These are phyloP conservation scores for Albatrellus ellisii DNA, from an alignment of 768 basidiomycete species.

Conservation along the genomic window DNA sequence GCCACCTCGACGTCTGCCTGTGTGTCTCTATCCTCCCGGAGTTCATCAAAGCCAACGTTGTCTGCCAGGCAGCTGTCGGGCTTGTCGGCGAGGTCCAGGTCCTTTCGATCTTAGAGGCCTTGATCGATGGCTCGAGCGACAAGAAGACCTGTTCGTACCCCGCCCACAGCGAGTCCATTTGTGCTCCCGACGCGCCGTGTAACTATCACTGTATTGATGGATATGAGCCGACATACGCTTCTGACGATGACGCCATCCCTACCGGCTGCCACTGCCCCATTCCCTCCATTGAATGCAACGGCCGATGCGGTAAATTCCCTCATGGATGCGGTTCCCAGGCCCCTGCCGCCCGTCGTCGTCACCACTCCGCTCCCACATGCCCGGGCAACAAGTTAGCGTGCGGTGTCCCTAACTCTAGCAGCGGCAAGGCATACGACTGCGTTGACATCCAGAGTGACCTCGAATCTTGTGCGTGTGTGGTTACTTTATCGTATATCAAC, in stretches of 20 bases:
- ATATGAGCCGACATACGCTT: slow-evolving; percentile 10
- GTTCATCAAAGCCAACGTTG: slow-evolving; percentile 16
- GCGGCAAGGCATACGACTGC: slow-evolving; percentile 20
- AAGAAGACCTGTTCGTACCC: slow-evolving; percentile 21
- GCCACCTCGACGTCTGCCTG: slow-evolving; percentile 18
- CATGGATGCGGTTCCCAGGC: slow-evolving; percentile 12
- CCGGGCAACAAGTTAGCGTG: slow-evolving; percentile 16
- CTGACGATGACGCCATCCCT: slow-evolving; percentile 11
- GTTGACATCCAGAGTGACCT: slow-evolving; percentile 17
- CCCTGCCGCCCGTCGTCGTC: slow-evolving; percentile 11
- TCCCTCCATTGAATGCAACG: slow-evolving; percentile 19
- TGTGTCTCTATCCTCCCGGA: slow-evolving; percentile 18
- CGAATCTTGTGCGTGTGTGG: slow-evolving; percentile 19
- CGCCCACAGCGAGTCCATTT: slow-evolving; percentile 15
- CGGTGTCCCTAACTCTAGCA: slow-evolving; percentile 13
- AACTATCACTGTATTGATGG: slow-evolving; percentile 20
- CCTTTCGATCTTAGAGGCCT: slow-evolving; percentile 9
- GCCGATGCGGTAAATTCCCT: slow-evolving; percentile 19
- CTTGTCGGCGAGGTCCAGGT: slow-evolving; percentile 17
- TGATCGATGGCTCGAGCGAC: slow-evolving; percentile 16
- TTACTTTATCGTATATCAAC: neutral
- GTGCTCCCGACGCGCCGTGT: slow-evolving; percentile 16
- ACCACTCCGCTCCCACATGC: slow-evolving; percentile 16
- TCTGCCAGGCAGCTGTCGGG: slow-evolving; percentile 15
- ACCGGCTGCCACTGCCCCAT: slow-evolving; percentile 19